Base-by-base conservation (phyloP, 176 grass and related monocot species). In the Canna indica region DNA sequence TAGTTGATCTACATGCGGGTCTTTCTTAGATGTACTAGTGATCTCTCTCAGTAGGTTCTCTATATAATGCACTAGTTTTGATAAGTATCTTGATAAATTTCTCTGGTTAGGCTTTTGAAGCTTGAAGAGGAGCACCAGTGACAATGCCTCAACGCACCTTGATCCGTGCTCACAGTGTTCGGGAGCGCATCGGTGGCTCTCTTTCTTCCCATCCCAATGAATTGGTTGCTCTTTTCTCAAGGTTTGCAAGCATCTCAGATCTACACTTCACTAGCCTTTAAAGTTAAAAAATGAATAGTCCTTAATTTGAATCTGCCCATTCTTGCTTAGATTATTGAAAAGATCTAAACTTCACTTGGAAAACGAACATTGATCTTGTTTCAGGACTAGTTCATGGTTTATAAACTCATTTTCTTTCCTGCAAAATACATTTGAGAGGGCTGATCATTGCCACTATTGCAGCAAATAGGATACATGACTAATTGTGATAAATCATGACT, bases 121-220 rank as follows among this genome's bases (percentile, higher is more conserved):
- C 68, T 70, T 70, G 68, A 70, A 70, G 45, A 18, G 47, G 45
- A 31, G 28, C 45, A 70, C 17, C 41, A 6, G 27, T 8, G 50
- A 26, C 24, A 32, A 70, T 70, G 68, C 25, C 68, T 46, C 44
- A 93, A 60, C 90, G 84, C 24, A 73, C 78, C 4, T 82, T 99
- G 78, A 99, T 78, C 86, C 95, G 90, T 56, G 69, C 90, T 72
- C 87, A 90, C 90, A 99, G 90, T 52, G 80, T 99, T 2, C 85
- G 90, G 82, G 95, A 99, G 78, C 84, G 84, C 67, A 83, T 90
- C 47, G 86, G 95, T 0, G 90, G 86, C 35, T 86, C 90, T 52
- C 95, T 99, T 76, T 88, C 89, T 42, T 85, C 87, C 5, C 95
- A 99, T 79, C 90, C 90, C 15, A 99, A 99, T 80, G 95, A 99